phyloP scores from a whole-genome alignment of 2,329 filamentous ascomycete species.

The Claviceps monticola region DNA sequence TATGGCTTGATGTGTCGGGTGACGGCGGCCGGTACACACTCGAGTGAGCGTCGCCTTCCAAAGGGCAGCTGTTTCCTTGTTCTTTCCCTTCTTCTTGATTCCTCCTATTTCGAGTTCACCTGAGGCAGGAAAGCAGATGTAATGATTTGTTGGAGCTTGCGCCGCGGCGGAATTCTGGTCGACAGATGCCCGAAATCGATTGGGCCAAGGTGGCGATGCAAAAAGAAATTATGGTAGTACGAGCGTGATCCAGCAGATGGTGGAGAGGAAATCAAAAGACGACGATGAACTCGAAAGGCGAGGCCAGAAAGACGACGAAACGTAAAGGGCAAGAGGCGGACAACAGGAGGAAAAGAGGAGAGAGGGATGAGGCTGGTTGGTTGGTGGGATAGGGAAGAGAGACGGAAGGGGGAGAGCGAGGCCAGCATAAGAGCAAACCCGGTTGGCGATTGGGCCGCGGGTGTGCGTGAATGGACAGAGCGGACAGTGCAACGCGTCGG shows the following conservation, averaged over 20 bases:
- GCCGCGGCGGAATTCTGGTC: background rate
- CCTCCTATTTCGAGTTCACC: background rate
- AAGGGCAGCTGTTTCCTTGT: background rate
- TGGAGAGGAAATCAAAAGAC: slow-evolving; percentile 4
- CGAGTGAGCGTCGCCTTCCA: slow-evolving; percentile 2
- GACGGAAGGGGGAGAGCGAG: slow-evolving; percentile 6
- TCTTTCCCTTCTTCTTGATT: background rate
- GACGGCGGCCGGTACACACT: background rate
- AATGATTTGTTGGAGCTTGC: background rate
- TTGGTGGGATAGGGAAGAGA: slow-evolving; percentile 6
- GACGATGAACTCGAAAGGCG: slow-evolving; percentile 15
- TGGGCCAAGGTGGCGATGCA: slow-evolving; percentile 3
- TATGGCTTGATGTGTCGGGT: background rate
- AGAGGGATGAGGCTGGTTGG: background rate
- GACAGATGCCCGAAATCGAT: slow-evolving; percentile 2
- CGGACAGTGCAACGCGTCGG: background rate
- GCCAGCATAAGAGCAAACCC: slow-evolving; percentile 10
- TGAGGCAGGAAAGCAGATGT: background rate
- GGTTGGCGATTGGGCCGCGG: slow-evolving; percentile 6
- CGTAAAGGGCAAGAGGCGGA: slow-evolving; percentile 8
- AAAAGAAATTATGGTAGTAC: background rate
- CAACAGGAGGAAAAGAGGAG: slow-evolving; percentile 5
- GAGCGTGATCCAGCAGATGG: background rate
- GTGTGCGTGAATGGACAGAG: background rate
- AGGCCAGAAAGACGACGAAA: slow-evolving; percentile 6